Evolutionary conservation across 345 rosid genomes (phyloP).

Genomic region (Lenwebbia sp.): DNA sequence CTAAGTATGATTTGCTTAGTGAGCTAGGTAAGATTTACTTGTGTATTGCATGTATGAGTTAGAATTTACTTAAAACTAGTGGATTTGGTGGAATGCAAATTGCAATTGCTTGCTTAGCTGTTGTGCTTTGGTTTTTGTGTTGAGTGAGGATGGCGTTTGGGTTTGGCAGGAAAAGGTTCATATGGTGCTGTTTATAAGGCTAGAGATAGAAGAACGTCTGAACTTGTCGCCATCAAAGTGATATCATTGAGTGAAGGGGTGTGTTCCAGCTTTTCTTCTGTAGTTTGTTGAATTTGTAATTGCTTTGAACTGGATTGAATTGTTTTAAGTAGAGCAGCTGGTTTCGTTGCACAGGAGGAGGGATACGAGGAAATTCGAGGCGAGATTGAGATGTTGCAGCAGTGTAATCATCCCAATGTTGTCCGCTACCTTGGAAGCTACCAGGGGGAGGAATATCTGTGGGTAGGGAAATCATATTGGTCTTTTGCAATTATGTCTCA

Average conservation of each 20-base stretch:
- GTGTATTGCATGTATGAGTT: background rate
- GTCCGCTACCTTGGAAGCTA: slow-evolving; percentile 95
- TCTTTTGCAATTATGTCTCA: background rate
- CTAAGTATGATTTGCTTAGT: slow-evolving; percentile 86
- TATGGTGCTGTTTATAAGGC: slow-evolving; percentile 99
- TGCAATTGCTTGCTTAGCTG: background rate
- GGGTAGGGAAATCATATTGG: slow-evolving; percentile 41
- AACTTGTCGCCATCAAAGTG: slow-evolving; percentile 96
- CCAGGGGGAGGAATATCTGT: slow-evolving; percentile 97
- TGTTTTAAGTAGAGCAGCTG: background rate
- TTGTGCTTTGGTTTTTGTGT: background rate
- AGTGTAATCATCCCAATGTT: slow-evolving; percentile 92
- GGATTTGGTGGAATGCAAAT: background rate
- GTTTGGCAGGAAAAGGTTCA: slow-evolving; percentile 83
- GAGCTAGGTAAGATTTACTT: slow-evolving; percentile 61
- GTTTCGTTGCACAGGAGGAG: slow-evolving; percentile 55
- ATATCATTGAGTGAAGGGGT: slow-evolving; percentile 94
- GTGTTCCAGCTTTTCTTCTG: slow-evolving; percentile 2
- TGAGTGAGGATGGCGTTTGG: slow-evolving; percentile 3
- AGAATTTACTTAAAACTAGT: background rate
- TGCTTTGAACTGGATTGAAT: background rate
- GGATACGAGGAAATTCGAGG: slow-evolving; percentile 98
- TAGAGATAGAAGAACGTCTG: slow-evolving; percentile 83
- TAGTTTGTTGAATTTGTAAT: background rate
- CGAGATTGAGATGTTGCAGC: slow-evolving; percentile 99